phyloP scores from a whole-genome alignment of 169 alveolate species.

The Theileria annulata region DNA sequence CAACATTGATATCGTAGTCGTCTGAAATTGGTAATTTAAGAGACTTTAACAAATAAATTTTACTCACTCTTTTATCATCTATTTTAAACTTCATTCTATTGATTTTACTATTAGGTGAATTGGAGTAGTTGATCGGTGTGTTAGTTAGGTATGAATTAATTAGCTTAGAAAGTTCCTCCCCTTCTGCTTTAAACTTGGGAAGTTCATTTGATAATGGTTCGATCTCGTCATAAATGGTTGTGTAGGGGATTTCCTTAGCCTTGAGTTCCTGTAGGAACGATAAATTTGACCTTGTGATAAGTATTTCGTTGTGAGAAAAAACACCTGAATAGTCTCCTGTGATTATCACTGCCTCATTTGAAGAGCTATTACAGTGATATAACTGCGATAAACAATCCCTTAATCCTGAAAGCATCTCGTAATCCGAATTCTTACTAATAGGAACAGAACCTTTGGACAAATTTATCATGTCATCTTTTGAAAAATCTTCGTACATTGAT shows the following conservation, averaged over 20 bases:
- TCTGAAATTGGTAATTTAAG: slow-evolving; percentile 49
- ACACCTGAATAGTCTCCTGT: slow-evolving; percentile 64
- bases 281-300: slow-evolving; percentile 54
- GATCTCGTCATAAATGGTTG: slow-evolving; percentile 31
- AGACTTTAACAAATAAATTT: slow-evolving; percentile 34
- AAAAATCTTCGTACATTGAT: slow-evolving; percentile 45
- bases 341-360: slow-evolving; percentile 54
- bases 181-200: not conserved
- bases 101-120: not conserved
- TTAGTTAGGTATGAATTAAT: slow-evolving; percentile 16
- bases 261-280: slow-evolving; percentile 21
- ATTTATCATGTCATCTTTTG: slow-evolving; percentile 18
- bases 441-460: not conserved
- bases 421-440: slow-evolving; percentile 37
- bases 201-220: not conserved
- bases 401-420: slow-evolving; percentile 51
- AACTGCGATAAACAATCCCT: slow-evolving; percentile 51
- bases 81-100: not conserved
- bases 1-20: slow-evolving; percentile 47
- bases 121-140: not conserved
- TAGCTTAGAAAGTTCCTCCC: slow-evolving; percentile 3
- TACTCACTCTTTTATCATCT: not conserved
- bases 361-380: not conserved
- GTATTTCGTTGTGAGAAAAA: slow-evolving; percentile 46
- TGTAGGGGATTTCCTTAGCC: slow-evolving; percentile 31